These are phyloP conservation scores for Pleurotus djamor DNA, from an alignment of 768 basidiomycete genomes.

Conservation along the genomic window DNA sequence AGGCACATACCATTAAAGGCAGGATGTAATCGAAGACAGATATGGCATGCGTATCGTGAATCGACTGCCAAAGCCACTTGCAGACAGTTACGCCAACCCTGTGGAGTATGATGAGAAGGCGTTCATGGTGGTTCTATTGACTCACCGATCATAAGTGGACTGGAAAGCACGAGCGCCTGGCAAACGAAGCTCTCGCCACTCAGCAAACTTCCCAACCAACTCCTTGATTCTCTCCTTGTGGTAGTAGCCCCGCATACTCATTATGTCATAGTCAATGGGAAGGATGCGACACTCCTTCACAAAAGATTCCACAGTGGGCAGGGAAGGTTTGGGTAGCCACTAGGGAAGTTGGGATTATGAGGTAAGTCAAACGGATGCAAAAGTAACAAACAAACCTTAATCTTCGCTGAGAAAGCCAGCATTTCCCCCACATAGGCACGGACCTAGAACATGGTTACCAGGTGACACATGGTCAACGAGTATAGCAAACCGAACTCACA, in stretches of 20 bases:
- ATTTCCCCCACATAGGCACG: conserved; percentile 76
- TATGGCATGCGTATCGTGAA: conserved; percentile 77
- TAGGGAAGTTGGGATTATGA: conserved; percentile 18
- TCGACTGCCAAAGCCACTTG: conserved; percentile 73
- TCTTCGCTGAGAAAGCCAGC: conserved; percentile 67
- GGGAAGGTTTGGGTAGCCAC: conserved; percentile 66
- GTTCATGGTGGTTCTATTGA: conserved; percentile 5
- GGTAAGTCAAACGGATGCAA: neutral
- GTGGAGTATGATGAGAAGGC: conserved; percentile 7
- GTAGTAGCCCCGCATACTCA: conserved; percentile 68
- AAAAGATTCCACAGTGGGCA: conserved; percentile 59
- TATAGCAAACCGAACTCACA: conserved; percentile 30
- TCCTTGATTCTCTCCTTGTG: conserved; percentile 57
- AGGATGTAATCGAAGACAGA: conserved; percentile 80
- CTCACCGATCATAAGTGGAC: conserved; percentile 80
- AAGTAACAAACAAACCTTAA: conserved; percentile 46
- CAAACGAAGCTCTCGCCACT: conserved; percentile 68
- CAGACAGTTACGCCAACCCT: conserved; percentile 68
- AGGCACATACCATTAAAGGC: conserved; percentile 64
- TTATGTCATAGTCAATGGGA: conserved; percentile 63
- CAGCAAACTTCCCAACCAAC: conserved; percentile 60
- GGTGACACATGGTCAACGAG: neutral
- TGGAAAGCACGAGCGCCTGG: conserved; percentile 80
- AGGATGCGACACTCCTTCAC: conserved; percentile 62
- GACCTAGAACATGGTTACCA: conserved; percentile 39